Percentiles rank a stretch among this genome's conserved stretches.
phyloP scores from a whole-genome alignment of 2,329 filamentous ascomycete genomes.

The Calonectria crousiana region DNA sequence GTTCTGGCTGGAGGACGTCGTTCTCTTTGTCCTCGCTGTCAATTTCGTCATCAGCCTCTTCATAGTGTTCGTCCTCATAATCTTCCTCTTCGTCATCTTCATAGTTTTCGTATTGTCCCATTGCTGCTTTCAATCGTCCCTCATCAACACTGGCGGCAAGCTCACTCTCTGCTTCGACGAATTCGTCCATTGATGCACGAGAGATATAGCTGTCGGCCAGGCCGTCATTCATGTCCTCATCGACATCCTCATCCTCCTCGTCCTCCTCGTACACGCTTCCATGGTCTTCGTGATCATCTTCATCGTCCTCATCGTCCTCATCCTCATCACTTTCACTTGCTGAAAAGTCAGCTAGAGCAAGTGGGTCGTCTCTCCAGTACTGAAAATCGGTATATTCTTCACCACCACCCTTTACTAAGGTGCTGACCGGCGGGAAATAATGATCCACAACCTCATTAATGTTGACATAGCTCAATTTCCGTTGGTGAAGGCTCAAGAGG shows the following conservation, averaged over 20 bases:
- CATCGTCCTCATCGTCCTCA: constrained; percentile 62
- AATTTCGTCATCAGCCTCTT: constrained; percentile 49
- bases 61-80: constrained; percentile 56
- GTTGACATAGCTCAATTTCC: constrained; percentile 96
- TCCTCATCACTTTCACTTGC: constrained; percentile 77
- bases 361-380: constrained; percentile 90
- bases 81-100: constrained; percentile 52
- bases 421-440: constrained; percentile 93
- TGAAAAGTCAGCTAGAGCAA: constrained; percentile 90
- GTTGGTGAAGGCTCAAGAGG: constrained; percentile 89
- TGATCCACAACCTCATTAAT: constrained; percentile 98
- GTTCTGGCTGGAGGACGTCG: constrained; percentile 30
- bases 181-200: constrained; percentile 51
- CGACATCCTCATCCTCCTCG: constrained; percentile 51
- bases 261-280: constrained; percentile 53
- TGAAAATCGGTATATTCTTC: constrained; percentile 98
- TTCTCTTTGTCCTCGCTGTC: constrained; percentile 37
- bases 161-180: constrained; percentile 56
- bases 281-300: constrained; percentile 58
- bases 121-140: constrained; percentile 55
- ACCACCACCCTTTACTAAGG: constrained; percentile 87
- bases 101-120: constrained; percentile 55
- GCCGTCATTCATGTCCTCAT: constrained; percentile 54
- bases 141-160: constrained; percentile 59
- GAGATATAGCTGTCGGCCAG: constrained; percentile 48